Base-by-base conservation (phyloP, 164 flowering plant species). In the Vitis labrusca region DNA sequence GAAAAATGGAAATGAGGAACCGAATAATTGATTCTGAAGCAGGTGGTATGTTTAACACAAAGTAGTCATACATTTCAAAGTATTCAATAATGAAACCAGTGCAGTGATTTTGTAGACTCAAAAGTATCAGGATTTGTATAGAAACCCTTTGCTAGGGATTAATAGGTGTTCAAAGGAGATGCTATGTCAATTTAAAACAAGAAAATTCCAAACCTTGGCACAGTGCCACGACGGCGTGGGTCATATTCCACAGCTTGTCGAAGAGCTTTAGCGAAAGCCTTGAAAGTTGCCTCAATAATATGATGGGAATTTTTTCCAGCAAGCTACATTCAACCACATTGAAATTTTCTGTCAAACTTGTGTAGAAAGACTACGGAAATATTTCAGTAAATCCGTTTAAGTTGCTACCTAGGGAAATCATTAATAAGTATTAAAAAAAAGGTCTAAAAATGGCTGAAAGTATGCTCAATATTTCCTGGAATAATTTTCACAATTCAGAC, bases 211-310 rank as follows among this genome's bases (percentile, higher is more conserved):
- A 61, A 96, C 98, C 98, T 93, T 77, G 98, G 98, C 10, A 96
- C 78, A 19, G 90, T 79, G 62, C 97, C 97, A 30, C 23, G 84
- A 68, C 95, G 97, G 30, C 95, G 94, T 52, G 79, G 76, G 63
- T 96, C 99, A 83, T 79, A 84, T 64, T 93, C 97, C 10, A 97
- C 89, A 17, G 98, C 99, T 76, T 96, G 98, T 60, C 97, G 85
- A 75, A 96, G 98, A 79, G 98, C 97, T 78, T 98, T 91, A n/a
- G 99, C 97, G 84, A 96, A 96, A 64, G 97, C 99, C 81, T 96
- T 96, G 80, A 93, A 96, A 49, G 98, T 92, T 71, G 99, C 99
- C 83, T 96, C 99, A 71, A 96, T 89, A 23, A 96, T 96, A 73
- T 96, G 99, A 71, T 96, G 99, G 65, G 99, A 96, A 75, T 93